Evolutionary conservation across 345 rosid genomes (phyloP), one percentile per base, ranked within the genome.

Genomic region (Trapa incisa): DNA sequence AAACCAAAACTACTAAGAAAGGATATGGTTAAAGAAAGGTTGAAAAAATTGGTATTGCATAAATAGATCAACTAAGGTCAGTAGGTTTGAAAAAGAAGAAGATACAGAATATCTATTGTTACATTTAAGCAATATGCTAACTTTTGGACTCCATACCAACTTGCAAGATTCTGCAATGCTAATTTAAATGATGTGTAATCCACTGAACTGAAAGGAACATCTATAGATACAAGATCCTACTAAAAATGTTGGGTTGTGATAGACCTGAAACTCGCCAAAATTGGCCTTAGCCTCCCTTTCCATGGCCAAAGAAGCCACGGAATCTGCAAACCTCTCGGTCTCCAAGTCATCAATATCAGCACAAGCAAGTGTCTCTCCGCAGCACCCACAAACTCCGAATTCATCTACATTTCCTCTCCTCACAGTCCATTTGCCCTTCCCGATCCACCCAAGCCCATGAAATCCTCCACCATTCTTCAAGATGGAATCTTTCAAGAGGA

Each of bases 401-500:
- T 38, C 65, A 56, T 79, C 76, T 53, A 83, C 87, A 64, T 12
- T 75, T 68, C 85, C 92, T 75, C 80, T 86, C 73, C 67, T 74
- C 76, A 85, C 84, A 42, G 65, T 72, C 93, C 91, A 92, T 65
- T 75, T 85, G 37, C 94, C 96, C 57, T 81, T 70, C 68, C 97
- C 97, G 73, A 85, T 74, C 97, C 97, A 93, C 17, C 98, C 98
- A 53, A 84, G 67, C 63, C 98, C 97, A 70, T 93, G 97, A 96
- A 94, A 93, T 68, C 98, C 97, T 1, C 92, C 96, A 12, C 97
- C 97, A 69, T 89, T 93, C 77, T 74, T 88, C 65, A 68, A 52
- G 77, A 78, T 65, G 14, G 79, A 76, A 13, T 74, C 84, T 74
- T 78, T 79, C 77, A 80, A 76, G 57, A 75, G 60, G 62, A 64